Evolutionary conservation across 2,329 filamentous ascomycete species (phyloP).

Genomic region (Aureobasidium sp.): DNA sequence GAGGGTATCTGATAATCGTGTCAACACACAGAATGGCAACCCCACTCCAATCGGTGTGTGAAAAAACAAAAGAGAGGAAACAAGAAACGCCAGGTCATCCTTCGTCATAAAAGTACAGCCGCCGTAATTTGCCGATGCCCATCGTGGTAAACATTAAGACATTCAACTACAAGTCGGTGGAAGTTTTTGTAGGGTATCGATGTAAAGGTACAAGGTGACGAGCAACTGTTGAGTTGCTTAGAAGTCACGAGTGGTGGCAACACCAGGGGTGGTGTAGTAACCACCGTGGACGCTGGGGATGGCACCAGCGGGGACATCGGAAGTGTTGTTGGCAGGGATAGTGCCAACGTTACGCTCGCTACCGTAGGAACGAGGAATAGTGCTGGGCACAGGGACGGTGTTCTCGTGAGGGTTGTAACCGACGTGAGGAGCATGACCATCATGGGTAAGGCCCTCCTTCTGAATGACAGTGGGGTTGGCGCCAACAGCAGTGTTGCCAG

Average conservation of each 20-base stretch:
- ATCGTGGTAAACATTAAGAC: not conserved
- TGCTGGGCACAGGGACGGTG: constrained; percentile 21
- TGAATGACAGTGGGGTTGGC: constrained; percentile 24
- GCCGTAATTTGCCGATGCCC: not conserved
- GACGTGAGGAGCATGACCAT: constrained; percentile 22
- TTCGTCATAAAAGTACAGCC: constrained; percentile 2
- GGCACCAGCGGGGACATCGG: constrained; percentile 18
- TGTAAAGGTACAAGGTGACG: not conserved
- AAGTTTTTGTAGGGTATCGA: not conserved
- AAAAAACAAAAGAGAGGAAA: not conserved
- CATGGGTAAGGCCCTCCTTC: constrained; percentile 15
- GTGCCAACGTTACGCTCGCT: not conserved
- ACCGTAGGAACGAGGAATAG: not conserved
- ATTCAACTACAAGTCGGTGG: not conserved
- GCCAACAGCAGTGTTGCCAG: constrained; percentile 38
- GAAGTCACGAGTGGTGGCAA: not conserved
- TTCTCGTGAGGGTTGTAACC: constrained; percentile 23
- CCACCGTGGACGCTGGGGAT: constrained; percentile 24
- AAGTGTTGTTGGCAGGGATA: not conserved
- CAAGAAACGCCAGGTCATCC: not conserved
- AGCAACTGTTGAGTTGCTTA: not conserved
- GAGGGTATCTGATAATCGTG: constrained; percentile 1
- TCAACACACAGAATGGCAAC: not conserved
- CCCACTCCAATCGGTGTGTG: not conserved
- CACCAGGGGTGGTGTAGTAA: constrained; percentile 37